phyloP scores from a whole-genome alignment of 495 filamentous ascomycete species.

The Cryomyces antarcticus region DNA sequence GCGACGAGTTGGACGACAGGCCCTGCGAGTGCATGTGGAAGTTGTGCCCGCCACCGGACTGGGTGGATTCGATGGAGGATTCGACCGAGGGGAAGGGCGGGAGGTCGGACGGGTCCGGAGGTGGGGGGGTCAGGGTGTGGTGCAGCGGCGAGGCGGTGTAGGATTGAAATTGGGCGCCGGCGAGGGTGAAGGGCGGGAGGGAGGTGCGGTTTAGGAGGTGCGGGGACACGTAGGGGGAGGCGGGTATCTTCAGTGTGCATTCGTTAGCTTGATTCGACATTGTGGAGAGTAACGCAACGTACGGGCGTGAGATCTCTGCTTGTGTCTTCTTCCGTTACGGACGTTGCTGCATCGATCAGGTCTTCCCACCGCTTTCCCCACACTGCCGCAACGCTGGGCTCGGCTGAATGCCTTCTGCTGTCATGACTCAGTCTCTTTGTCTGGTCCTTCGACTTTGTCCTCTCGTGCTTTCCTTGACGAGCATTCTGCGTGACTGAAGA shows the following conservation, averaged over 20 bases:
- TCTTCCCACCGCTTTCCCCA: slow-evolving; percentile 88
- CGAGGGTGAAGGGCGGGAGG: slow-evolving; percentile 45
- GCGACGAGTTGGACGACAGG: slow-evolving; percentile 30
- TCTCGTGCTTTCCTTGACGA: slow-evolving; percentile 53
- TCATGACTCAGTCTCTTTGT: slow-evolving; percentile 44
- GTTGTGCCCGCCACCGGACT: slow-evolving; percentile 29
- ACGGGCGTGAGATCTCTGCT: slow-evolving; percentile 68
- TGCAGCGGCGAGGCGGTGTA: slow-evolving; percentile 77
- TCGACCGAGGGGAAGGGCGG: slow-evolving; percentile 79
- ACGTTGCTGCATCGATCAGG: slow-evolving; percentile 76
- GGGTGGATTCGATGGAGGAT: slow-evolving; percentile 36
- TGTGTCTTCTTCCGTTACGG: slow-evolving; percentile 68
- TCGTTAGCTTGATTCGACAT: neutral
- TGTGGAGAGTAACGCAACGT: slow-evolving; percentile 16
- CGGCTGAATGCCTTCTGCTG: slow-evolving; percentile 66
- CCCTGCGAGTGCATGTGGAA: slow-evolving; percentile 40
- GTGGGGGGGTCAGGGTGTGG: slow-evolving; percentile 64
- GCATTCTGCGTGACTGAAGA: slow-evolving; percentile 61
- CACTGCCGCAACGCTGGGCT: slow-evolving; percentile 46
- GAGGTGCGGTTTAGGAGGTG: slow-evolving; percentile 52
- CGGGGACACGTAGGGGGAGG: slow-evolving; percentile 43
- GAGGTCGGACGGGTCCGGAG: slow-evolving; percentile 36
- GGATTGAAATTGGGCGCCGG: slow-evolving; percentile 36
- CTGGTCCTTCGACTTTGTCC: slow-evolving; percentile 51
- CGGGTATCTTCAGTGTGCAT: slow-evolving; percentile 19